phyloP scores from a whole-genome alignment of 192 early-diverging fungal genomes.

The Bifiguratus adelaidae region DNA sequence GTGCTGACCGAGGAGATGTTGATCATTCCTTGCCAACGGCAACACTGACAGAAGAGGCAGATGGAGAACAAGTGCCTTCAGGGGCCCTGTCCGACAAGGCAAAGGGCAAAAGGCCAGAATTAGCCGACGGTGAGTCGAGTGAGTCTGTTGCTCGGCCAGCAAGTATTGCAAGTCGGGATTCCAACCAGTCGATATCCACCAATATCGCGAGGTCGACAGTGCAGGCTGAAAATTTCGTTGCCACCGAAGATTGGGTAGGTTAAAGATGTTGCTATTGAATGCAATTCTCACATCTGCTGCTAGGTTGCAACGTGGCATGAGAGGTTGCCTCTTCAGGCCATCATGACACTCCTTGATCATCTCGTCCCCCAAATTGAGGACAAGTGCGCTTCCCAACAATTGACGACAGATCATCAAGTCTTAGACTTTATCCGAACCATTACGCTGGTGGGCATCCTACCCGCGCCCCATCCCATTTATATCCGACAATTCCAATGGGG shows the following conservation, averaged over 20 bases:
- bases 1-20: not conserved
- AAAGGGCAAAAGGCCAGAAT: slow-evolving; percentile 57
- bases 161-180: too few relatives aligned
- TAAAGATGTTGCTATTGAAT: slow-evolving; percentile 11
- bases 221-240: slow-evolving; percentile 37
- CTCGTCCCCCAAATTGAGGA: slow-evolving; percentile 61
- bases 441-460: slow-evolving; percentile 26
- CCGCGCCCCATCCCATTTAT: slow-evolving; percentile 36
- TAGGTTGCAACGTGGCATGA: slow-evolving; percentile 53
- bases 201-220: not conserved
- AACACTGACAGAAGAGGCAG: slow-evolving; percentile 18
- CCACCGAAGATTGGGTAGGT: slow-evolving; percentile 62
- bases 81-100: slow-evolving; percentile 64
- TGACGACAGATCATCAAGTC: slow-evolving; percentile 51
- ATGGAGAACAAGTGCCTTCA: slow-evolving; percentile 7
- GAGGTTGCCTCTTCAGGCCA: slow-evolving; percentile 56
- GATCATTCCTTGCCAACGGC: not conserved
- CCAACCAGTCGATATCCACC: too few relatives aligned
- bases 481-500: slow-evolving; percentile 50
- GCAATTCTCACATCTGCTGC: not conserved
- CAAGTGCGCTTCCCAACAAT: slow-evolving; percentile 39
- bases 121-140: too few relatives aligned
- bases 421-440: slow-evolving; percentile 35
- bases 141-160: too few relatives aligned
- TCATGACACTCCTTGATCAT: slow-evolving; percentile 51